Evolutionary conservation across 345 rosid species (phyloP).

Genomic region (Lumnitzera racemosa): DNA sequence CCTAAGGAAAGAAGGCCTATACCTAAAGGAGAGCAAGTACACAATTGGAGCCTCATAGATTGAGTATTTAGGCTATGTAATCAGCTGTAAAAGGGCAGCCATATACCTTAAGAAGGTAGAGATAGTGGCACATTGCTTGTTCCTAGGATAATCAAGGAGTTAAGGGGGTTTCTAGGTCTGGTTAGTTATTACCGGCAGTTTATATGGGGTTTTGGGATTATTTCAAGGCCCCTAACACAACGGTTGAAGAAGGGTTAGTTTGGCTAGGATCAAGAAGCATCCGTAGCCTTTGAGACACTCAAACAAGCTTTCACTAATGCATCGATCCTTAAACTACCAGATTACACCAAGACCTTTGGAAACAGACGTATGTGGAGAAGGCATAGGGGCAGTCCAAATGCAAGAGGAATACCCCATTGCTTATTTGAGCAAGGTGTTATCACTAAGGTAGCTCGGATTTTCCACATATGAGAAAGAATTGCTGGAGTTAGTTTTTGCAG

Average conservation of each 20-base stretch:
- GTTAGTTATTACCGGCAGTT: neutral
- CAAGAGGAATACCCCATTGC: constrained; percentile 4
- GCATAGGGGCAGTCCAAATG: neutral
- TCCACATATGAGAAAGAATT: constrained; percentile 9
- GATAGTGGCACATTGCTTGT: neutral
- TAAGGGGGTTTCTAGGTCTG: neutral
- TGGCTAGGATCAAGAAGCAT: neutral
- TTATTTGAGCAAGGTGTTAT: neutral
- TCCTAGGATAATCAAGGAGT: neutral
- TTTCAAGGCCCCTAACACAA: neutral
- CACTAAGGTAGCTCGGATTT: neutral
- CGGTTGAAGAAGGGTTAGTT: neutral
- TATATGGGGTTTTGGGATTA: neutral
- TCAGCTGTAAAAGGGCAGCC: neutral
- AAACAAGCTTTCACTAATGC: neutral
- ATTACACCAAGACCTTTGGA: neutral
- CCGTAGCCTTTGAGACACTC: neutral
- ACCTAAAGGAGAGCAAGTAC: neutral
- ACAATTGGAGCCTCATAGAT: neutral
- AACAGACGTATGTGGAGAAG: neutral
- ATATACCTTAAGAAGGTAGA: neutral
- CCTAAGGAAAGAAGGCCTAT: neutral
- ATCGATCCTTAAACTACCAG: neutral
- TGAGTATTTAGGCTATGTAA: constrained; percentile 1
- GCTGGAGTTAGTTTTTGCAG: constrained; percentile 1